Evolutionary conservation across 129 eudicot genomes (phyloP), one percentile per base, ranked within the genome.

Genomic region (Erigeron canadensis): DNA sequence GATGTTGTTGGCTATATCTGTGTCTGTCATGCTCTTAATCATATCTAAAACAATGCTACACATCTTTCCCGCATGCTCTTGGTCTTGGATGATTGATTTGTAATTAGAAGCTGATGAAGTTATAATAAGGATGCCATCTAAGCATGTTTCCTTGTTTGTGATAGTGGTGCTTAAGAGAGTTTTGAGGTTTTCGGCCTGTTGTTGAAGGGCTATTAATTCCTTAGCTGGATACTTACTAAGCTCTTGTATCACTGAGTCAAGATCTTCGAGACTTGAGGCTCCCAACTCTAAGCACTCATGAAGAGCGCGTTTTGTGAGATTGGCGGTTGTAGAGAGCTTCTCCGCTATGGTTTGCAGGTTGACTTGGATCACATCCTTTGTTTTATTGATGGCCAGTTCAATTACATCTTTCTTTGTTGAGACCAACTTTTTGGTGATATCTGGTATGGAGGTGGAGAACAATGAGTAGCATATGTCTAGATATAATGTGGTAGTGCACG

Each of bases 121-220:
- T n/a, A 54, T 45, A 37, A 11, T 13, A 28, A 2, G 75, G 47
- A 77, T 41, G 38, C 71, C 77, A 38, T 87, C 93, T 51, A 84
- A 64, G 54, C 94, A 87, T 10, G 89, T 84, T 47, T 75, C 83
- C 28, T 82, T 85, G 67, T 87, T 87, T 18, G 94, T 87, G 47
- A 87, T 89, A 51, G 96, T 86, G 4, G 98, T 18, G 65, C 95
- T 86, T 17, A 89, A 63, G 2, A 89, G 83, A 2, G 98, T 89
- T 40, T 77, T 89, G 54, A 89, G 94, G 71, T 92, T 89, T 5
- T 76, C 83, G 2, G 89, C 96, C 11, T 92, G 88, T 12, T 65
- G 47, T 18, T 34, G 86, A 53, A 77, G 45, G n/a, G 47, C 7
- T 57, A n/a, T n/a, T n/a, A n/a, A n/a, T n/a, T 86, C 86, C 43